Evolutionary conservation across 1,284 basidiomycete genomes (phyloP), one percentile per base, ranked within the genome.

Genomic region (Ganoderma lingzhi): DNA sequence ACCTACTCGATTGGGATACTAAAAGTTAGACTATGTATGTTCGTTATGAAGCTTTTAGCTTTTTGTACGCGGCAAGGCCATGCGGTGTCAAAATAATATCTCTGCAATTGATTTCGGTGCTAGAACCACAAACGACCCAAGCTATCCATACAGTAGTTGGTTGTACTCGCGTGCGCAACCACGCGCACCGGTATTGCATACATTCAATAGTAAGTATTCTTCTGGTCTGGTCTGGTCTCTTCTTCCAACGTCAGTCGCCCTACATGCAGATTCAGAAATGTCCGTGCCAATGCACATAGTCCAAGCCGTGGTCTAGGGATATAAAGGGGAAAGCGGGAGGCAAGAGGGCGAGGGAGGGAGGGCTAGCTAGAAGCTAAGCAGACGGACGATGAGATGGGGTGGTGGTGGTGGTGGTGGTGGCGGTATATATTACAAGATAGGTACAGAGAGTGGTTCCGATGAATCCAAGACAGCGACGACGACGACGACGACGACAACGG

Each of bases 361-460:
- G 17, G 28, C 28, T 10, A 14, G 53, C 23, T 51, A 28, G 48
- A 23, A 23, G 23, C 23, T 23, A 23, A 23, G 23, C 1, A 23
- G 23, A 23, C 48, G 28, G n/a, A 23, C 48, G 28, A 28, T n/a
- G 45, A 17, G 28, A 53, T 3, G 30, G 51, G 28, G 28, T 23
- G 28, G 41, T 56, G 28, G 28, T 45, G 48, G 41, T 14, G 53
- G 58, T 69, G 68, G 28, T 45, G 48, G 41, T 14, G 53, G 58
- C 67, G 68, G 58, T 71, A 73, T 62, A 59, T 71, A 73, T 62
- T 70, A 73, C 68, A 69, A 70, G 62, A 67, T 60, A 64, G 17
- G 53, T 55, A 48, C 45, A 48, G 14, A 32, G 10, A 8, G 4
- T 23, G 8, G 60, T 65, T 67, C 71, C 71, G 55, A 66, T 63